A percentile compares a stretch with the other conserved stretches of the same genome.
Evolutionary conservation across 2,329 filamentous ascomycete species (phyloP).

Genomic region (Neofusicoccum sp.): DNA sequence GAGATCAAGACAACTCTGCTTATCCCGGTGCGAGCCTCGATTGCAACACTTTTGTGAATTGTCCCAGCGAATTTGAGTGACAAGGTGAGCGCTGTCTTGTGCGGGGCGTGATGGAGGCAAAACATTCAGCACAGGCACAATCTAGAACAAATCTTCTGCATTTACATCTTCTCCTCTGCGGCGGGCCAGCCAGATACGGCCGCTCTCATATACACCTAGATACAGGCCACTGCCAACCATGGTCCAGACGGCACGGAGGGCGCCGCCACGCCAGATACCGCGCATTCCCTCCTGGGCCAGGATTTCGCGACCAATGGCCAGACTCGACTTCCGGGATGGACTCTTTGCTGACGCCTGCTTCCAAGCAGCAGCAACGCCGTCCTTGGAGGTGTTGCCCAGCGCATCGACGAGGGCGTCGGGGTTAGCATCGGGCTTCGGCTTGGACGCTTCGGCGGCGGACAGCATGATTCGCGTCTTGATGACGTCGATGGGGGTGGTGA

Average conservation of each 20-base stretch:
- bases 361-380: neutral
- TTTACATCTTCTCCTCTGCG: slow-evolving; percentile 40
- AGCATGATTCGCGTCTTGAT: slow-evolving; percentile 91
- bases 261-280: slow-evolving; percentile 75
- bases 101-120: too few relatives aligned
- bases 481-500: slow-evolving; percentile 89
- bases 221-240: slow-evolving; percentile 80
- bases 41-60: too few relatives aligned
- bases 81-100: too few relatives aligned
- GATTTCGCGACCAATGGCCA: slow-evolving; percentile 64
- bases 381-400: neutral
- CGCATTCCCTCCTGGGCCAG: slow-evolving; percentile 64
- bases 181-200: slow-evolving; percentile 55
- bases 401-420: slow-evolving; percentile 9
- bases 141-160: slow-evolving; percentile 16
- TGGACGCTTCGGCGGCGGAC: slow-evolving; percentile 35
- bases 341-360: neutral
- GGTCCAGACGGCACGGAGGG: slow-evolving; percentile 75
- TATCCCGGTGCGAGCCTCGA: too few relatives aligned
- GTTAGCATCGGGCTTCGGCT: slow-evolving; percentile 22
- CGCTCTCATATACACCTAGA: slow-evolving; percentile 80
- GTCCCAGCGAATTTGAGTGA: too few relatives aligned
- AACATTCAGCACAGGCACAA: neutral
- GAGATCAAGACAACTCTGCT: too few relatives aligned
- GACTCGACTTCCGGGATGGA: slow-evolving; percentile 29